Evolutionary conservation across 1,284 basidiomycete genomes (phyloP).

Genomic region (Cryptococcus maquisensis): DNA sequence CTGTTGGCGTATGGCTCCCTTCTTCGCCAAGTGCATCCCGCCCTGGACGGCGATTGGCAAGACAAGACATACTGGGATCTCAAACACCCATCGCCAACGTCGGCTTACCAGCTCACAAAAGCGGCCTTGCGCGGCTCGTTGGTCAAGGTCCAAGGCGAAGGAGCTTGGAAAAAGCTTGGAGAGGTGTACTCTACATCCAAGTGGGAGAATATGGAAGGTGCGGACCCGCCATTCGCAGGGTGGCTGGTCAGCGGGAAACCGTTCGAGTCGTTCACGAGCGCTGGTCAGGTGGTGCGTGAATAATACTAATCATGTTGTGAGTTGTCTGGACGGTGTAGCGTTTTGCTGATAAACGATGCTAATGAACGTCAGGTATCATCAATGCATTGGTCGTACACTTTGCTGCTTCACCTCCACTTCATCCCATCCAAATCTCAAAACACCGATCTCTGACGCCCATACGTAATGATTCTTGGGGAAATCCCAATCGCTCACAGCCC

Average conservation of each 20-base stretch:
- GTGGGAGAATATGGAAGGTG: neutral
- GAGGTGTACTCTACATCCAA: conserved; percentile 7
- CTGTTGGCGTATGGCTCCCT: conserved; percentile 49
- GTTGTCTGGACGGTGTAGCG: too few species aligned
- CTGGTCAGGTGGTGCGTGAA: too few species aligned
- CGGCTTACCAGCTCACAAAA: conserved; percentile 55
- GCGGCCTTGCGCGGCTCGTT: conserved; percentile 48
- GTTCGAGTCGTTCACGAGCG: conserved; percentile 55
- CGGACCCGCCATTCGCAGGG: conserved; percentile 54
- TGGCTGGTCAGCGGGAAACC: conserved; percentile 58
- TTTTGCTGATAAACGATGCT: too few species aligned
- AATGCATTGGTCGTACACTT: too few species aligned
- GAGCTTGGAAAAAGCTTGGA: neutral
- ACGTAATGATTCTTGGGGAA: too few species aligned
- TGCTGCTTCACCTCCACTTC: too few species aligned
- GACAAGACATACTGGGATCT: conserved; percentile 44
- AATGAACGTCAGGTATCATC: too few species aligned
- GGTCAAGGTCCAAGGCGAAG: conserved; percentile 12
- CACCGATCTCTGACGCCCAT: too few species aligned
- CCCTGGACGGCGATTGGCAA: neutral
- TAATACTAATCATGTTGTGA: too few species aligned
- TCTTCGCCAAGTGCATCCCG: neutral
- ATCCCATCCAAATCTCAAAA: too few species aligned
- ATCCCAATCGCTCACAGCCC: too few species aligned
- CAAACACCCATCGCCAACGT: conserved; percentile 41